These are phyloP conservation scores for Staphylotrichum longicolle DNA, from an alignment of 495 filamentous ascomycete genomes.

Conservation along the genomic window DNA sequence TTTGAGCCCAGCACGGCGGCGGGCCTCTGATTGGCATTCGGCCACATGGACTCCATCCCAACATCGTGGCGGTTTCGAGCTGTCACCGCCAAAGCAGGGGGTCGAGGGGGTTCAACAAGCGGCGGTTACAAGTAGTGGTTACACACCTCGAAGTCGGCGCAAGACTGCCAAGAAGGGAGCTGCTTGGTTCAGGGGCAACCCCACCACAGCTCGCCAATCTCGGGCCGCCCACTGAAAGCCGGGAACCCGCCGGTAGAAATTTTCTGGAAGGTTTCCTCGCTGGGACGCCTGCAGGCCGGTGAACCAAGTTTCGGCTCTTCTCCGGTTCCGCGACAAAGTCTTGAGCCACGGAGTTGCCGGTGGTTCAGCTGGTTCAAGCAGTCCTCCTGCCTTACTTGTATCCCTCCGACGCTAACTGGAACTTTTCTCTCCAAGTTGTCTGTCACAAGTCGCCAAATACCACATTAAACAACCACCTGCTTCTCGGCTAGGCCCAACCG, in stretches of 20 bases:
- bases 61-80: too few species aligned
- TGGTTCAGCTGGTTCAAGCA: not conserved
- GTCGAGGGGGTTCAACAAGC: too few species aligned
- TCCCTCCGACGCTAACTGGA: too few species aligned
- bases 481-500: too few species aligned
- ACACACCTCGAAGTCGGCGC: not conserved
- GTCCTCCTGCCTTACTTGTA: too few species aligned
- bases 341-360: not conserved
- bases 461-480: too few species aligned
- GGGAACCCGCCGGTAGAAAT: slow-evolving; percentile 1
- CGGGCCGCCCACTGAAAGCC: slow-evolving; percentile 1
- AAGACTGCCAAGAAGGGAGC: slow-evolving; percentile 10
- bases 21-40: not conserved
- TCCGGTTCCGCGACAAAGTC: not conserved
- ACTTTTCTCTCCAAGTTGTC: too few species aligned
- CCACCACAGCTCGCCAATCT: slow-evolving; percentile 12
- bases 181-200: slow-evolving; percentile 15
- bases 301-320: not conserved
- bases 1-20: not conserved
- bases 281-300: not conserved
- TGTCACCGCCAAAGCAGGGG: too few species aligned
- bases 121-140: not conserved
- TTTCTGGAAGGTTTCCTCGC: slow-evolving; percentile 23
- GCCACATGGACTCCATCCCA: not conserved
- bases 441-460: too few species aligned